Evolutionary conservation across 2,329 filamentous ascomycete species (phyloP).

Genomic region (Blastomyces silverae): DNA sequence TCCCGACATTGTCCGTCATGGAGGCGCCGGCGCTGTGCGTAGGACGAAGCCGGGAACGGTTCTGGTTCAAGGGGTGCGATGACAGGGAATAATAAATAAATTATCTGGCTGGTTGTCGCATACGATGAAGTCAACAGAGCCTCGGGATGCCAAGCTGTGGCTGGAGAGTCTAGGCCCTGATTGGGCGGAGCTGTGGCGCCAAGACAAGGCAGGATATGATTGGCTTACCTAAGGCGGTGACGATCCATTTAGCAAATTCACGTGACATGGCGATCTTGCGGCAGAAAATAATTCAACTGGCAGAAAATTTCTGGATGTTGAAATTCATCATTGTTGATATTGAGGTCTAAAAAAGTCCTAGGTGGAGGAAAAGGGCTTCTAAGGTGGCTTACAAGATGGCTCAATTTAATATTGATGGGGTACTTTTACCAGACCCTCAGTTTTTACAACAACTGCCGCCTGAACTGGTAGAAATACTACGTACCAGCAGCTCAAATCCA

Average conservation of each 20-base stretch:
- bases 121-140: not conserved
- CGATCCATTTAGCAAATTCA: conserved; percentile 9
- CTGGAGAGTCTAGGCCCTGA: conserved; percentile 12
- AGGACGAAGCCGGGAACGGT: conserved; percentile 10
- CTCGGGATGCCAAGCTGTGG: not conserved
- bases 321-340: conserved; percentile 15
- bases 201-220: conserved; percentile 18
- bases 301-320: conserved; percentile 14
- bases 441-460: conserved; percentile 56
- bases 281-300: conserved; percentile 28
- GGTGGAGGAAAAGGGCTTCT: conserved; percentile 12
- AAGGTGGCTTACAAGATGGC: conserved; percentile 32
- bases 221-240: conserved; percentile 14
- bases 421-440: conserved; percentile 49
- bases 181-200: conserved; percentile 26
- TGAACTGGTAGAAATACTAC: conserved; percentile 63
- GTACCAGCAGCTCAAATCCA: conserved; percentile 52
- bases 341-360: conserved; percentile 25
- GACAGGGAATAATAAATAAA: not conserved
- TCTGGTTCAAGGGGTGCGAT: not conserved
- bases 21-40: conserved; percentile 12
- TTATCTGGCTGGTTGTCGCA: not conserved
- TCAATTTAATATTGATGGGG: conserved; percentile 38
- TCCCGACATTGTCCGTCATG: conserved; percentile 22
- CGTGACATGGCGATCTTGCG: conserved; percentile 22